Percentiles rank a stretch among this genome's conserved stretches.
Evolutionary conservation across 306 rosid species (phyloP).

Genomic region (Corylus heterophylla): DNA sequence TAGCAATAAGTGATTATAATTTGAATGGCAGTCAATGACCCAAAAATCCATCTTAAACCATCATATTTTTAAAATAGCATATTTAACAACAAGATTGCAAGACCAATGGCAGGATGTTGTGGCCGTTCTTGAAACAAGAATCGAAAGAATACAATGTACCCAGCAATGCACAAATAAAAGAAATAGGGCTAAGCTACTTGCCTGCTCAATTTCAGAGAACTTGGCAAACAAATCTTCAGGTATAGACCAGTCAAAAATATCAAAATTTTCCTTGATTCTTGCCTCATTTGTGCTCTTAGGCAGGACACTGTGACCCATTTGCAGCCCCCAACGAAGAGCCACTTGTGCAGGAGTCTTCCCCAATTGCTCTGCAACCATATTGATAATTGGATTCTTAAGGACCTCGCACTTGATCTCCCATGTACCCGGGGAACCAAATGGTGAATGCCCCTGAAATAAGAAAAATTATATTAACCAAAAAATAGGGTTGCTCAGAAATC

Average conservation of each 20-base stretch:
- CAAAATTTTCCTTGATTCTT: constrained; percentile 54
- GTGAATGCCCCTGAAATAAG: constrained; percentile 46
- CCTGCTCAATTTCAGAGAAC: constrained; percentile 59
- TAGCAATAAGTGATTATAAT: neutral
- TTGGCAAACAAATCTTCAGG: constrained; percentile 42
- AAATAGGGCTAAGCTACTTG: constrained; percentile 27
- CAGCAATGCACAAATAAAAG: neutral
- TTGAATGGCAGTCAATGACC: neutral
- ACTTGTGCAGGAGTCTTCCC: constrained; percentile 74
- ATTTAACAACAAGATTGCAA: neutral
- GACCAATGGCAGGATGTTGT: neutral
- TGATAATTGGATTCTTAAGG: constrained; percentile 44
- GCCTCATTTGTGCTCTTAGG: constrained; percentile 64
- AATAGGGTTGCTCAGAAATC: neutral
- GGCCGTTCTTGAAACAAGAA: neutral
- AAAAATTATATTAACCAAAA: constrained; percentile 3
- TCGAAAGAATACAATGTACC: neutral
- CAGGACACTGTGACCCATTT: constrained; percentile 69
- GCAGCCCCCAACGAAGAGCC: constrained; percentile 74
- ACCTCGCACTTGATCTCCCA: constrained; percentile 35
- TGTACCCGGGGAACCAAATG: constrained; percentile 53
- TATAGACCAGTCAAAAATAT: constrained; percentile 62
- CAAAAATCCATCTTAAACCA: neutral
- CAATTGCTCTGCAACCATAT: constrained; percentile 47
- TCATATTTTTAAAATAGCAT: no score